Evolutionary conservation across 1,284 basidiomycete genomes (phyloP).

Genomic region (Boletus semigastroideus): DNA sequence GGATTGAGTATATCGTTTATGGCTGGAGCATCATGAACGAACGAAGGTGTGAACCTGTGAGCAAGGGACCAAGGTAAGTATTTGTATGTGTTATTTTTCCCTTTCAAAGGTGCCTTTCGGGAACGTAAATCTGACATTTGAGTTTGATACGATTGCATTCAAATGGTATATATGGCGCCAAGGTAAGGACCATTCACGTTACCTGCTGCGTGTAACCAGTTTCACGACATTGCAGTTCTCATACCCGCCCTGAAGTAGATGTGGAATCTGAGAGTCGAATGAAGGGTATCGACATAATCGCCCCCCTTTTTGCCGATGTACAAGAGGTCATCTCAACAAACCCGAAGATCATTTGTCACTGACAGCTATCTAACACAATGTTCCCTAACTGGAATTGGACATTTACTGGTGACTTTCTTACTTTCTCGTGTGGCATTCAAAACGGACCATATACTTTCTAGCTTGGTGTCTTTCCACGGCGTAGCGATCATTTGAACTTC

Average conservation of each 20-base stretch:
- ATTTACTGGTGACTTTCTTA: constrained; percentile 10
- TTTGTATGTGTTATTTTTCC: neutral
- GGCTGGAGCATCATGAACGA: no score
- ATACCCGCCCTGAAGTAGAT: neutral
- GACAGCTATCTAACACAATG: constrained; percentile 10
- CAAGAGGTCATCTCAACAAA: neutral
- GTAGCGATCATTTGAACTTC: constrained; percentile 22
- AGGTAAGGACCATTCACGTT: neutral
- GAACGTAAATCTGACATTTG: neutral
- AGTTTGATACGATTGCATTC: neutral
- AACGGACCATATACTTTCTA: neutral
- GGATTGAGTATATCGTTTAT: neutral
- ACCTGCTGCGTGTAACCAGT: neutral
- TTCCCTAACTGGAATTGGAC: constrained; percentile 15
- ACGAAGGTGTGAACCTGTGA: neutral
- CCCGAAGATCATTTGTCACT: neutral
- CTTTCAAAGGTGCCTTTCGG: neutral
- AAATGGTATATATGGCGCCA: neutral
- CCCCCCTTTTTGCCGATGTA: neutral
- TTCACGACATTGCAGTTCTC: neutral
- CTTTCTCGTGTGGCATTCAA: neutral
- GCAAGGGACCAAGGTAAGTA: neutral
- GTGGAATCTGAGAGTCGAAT: neutral
- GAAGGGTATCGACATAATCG: neutral
- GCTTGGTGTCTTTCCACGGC: constrained; percentile 22